Evolutionary conservation across 176 grass and related monocot species (phyloP).

Genomic region (Miscanthus lutarioriparius): DNA sequence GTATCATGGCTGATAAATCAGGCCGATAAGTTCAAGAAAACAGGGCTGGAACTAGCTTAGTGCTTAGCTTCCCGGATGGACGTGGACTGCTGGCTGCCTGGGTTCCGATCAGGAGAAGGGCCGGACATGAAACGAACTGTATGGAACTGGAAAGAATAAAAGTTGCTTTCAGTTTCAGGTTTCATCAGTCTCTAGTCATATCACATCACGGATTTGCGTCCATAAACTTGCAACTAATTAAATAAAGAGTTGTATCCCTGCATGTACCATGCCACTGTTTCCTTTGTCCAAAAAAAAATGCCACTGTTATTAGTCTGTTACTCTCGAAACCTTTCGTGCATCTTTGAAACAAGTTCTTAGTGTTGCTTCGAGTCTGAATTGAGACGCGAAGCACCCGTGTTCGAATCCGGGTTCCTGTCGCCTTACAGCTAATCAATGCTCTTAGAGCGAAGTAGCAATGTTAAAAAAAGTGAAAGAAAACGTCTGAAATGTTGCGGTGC

Average conservation of each 20-base stretch:
- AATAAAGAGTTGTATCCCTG: background rate
- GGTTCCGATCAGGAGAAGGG: background rate
- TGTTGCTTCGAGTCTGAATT: too few relatives aligned
- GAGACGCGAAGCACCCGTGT: background rate
- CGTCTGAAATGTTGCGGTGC: too few relatives aligned
- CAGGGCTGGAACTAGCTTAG: background rate
- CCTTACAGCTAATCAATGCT: background rate
- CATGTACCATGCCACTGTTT: background rate
- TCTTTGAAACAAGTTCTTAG: too few relatives aligned
- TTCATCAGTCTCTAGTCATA: background rate
- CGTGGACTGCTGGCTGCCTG: background rate
- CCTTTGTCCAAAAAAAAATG: too few relatives aligned
- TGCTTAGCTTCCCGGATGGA: background rate
- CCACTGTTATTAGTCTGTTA: background rate
- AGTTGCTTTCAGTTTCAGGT: slow-evolving; percentile 9
- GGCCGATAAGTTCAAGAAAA: too few relatives aligned
- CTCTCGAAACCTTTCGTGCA: too few relatives aligned
- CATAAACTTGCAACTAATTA: slow-evolving; percentile 8
- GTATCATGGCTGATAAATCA: too few relatives aligned
- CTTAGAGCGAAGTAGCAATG: too few relatives aligned
- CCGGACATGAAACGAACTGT: background rate
- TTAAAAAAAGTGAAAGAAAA: too few relatives aligned
- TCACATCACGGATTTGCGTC: slow-evolving; percentile 22
- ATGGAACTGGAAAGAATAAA: background rate
- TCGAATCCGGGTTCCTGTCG: background rate